Conservation (phyloP, 106 monocot species). For the Acanthochlamys bracteata region DNA sequence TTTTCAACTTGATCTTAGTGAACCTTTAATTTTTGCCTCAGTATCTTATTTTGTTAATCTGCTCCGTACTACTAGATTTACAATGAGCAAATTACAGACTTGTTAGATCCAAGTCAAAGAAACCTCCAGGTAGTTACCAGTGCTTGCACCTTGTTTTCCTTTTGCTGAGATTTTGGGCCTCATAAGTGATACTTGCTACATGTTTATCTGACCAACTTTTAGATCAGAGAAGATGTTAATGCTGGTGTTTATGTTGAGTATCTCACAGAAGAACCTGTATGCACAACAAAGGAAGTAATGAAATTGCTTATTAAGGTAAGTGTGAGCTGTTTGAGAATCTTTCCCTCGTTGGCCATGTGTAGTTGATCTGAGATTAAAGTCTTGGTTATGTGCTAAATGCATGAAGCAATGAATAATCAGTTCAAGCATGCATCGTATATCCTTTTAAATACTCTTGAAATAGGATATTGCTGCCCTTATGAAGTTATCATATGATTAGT, state of each 20-base stretch:
- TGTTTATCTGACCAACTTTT: slow-evolving; percentile 4
- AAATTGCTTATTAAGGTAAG: slow-evolving; percentile 75
- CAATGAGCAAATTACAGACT: slow-evolving; percentile 97
- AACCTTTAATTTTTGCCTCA: neutral
- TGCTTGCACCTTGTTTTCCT: neutral
- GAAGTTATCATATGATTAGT: too few species aligned
- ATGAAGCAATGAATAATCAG: too few species aligned
- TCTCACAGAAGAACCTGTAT: slow-evolving; percentile 75
- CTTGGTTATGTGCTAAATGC: too few species aligned
- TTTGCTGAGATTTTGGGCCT: neutral
- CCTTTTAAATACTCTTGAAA: too few species aligned
- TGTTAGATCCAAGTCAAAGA: slow-evolving; percentile 66
- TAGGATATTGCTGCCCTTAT: too few species aligned
- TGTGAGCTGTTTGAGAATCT: neutral
- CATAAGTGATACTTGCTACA: neutral
- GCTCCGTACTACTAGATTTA: slow-evolving; percentile 51
- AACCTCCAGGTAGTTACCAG: slow-evolving; percentile 72
- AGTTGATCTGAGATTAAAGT: too few species aligned
- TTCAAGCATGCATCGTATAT: too few species aligned
- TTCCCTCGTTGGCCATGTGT: neutral
- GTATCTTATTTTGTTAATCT: neutral
- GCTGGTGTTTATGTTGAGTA: slow-evolving; percentile 90
- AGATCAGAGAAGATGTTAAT: slow-evolving; percentile 95
- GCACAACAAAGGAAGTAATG: slow-evolving; percentile 62
- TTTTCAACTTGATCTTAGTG: slow-evolving; percentile 4